Conservation (phyloP, 2,329 filamentous ascomycete species). For the Xylaria digitata region DNA sequence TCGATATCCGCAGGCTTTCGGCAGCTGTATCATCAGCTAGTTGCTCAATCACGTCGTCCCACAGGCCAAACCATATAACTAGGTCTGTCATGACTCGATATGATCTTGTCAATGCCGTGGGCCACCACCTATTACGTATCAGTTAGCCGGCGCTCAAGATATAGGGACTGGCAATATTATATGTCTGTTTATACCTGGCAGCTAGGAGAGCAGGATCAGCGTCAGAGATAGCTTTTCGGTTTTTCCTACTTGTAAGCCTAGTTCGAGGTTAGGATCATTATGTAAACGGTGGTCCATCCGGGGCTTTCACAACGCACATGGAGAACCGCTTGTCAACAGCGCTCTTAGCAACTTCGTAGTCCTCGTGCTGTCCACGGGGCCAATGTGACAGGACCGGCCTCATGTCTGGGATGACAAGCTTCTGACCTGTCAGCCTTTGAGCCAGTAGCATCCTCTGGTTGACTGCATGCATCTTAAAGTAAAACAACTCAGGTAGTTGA, state of each 20-base stretch:
- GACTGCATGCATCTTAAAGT: slow-evolving; percentile 36
- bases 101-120: slow-evolving; percentile 34
- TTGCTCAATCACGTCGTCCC: slow-evolving; percentile 45
- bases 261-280: not conserved
- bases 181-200: slow-evolving; percentile 40
- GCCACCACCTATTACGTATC: slow-evolving; percentile 43
- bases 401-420: slow-evolving; percentile 46
- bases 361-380: slow-evolving; percentile 40
- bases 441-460: slow-evolving; percentile 41
- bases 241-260: slow-evolving; percentile 29
- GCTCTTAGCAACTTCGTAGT: slow-evolving; percentile 40
- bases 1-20: slow-evolving; percentile 39
- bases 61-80: slow-evolving; percentile 46
- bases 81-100: slow-evolving; percentile 43
- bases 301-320: slow-evolving; percentile 31
- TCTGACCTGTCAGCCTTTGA: slow-evolving; percentile 43
- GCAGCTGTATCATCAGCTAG: slow-evolving; percentile 37
- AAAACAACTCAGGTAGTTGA: not conserved
- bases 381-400: slow-evolving; percentile 44
- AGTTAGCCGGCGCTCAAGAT: not conserved
- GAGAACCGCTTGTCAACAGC: slow-evolving; percentile 39
- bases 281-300: not conserved
- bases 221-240: slow-evolving; percentile 36
- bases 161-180: not conserved
- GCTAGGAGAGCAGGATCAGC: slow-evolving; percentile 44